phyloP scores from a whole-genome alignment of 2,329 filamentous ascomycete species.

The Nothophaeocryptopus gaeumannii region DNA sequence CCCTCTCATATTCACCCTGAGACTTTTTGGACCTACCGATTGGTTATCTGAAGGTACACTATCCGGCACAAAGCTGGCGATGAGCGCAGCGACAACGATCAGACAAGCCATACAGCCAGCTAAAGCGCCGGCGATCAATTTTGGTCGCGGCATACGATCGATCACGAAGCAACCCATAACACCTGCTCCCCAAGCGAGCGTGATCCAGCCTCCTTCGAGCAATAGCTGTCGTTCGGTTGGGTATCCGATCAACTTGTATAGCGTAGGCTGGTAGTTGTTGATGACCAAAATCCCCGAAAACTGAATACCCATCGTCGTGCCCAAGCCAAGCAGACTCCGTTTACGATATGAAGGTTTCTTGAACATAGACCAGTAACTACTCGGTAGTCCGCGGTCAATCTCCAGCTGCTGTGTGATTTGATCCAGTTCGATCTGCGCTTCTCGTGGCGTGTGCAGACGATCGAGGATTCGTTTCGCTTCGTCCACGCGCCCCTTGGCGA shows the following conservation, averaged over 20 bases:
- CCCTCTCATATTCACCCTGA: too few relatives aligned
- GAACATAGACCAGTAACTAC: constrained; percentile 30
- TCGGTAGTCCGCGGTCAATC: constrained; percentile 29
- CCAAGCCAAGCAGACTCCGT: constrained; percentile 27
- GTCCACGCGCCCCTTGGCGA: constrained; percentile 5
- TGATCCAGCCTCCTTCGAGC: constrained; percentile 33
- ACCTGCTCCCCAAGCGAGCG: constrained; percentile 28
- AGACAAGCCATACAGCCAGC: constrained; percentile 23
- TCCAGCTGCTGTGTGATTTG: constrained; percentile 33
- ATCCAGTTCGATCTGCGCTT: constrained; percentile 30
- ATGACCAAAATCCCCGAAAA: constrained; percentile 33
- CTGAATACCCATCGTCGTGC: constrained; percentile 32
- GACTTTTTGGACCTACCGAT: too few relatives aligned
- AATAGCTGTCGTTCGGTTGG: constrained; percentile 28
- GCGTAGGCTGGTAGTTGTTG: constrained; percentile 31
- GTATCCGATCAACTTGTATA: constrained; percentile 33
- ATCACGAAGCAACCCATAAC: constrained; percentile 27
- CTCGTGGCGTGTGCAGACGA: constrained; percentile 25
- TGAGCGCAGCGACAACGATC: constrained; percentile 18
- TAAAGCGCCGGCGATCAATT: constrained; percentile 21
- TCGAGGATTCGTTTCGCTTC: constrained; percentile 7
- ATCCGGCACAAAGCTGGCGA: constrained; percentile 14
- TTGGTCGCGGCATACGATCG: constrained; percentile 21
- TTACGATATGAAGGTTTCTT: constrained; percentile 31
- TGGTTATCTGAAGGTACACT: constrained; percentile 10